Conservation (phyloP, 257 asterid genomes). For the Solanum microdontum region DNA sequence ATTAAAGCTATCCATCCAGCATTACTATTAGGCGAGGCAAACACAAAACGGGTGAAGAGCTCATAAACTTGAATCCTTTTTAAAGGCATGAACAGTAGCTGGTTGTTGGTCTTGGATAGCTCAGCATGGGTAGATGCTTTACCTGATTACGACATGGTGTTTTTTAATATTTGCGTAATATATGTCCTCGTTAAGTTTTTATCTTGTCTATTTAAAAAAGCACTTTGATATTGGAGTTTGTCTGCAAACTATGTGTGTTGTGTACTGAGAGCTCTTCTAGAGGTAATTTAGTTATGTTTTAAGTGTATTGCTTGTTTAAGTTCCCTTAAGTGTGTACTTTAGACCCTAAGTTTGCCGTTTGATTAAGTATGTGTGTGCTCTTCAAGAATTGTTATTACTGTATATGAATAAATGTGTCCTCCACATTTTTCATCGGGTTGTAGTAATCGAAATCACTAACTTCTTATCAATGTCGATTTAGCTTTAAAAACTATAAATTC, state of each 20-base stretch:
- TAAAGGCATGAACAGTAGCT: not conserved
- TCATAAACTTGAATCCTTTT: not conserved
- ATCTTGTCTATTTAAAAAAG: constrained; percentile 1
- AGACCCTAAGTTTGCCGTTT: not conserved
- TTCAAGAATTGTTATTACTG: not conserved
- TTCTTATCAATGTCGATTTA: not conserved
- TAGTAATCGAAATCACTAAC: not conserved
- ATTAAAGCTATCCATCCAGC: constrained; percentile 15
- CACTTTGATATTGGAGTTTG: constrained; percentile 8
- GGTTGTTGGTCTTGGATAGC: constrained; percentile 16
- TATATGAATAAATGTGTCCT: not conserved
- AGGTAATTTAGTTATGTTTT: constrained; percentile 8
- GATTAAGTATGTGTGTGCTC: not conserved
- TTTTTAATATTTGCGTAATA: not conserved
- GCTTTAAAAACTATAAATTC: not conserved
- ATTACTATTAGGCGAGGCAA: not conserved
- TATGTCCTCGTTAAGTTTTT: not conserved
- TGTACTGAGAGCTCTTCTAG: not conserved
- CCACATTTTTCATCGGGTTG: not conserved
- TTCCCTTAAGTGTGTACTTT: not conserved
- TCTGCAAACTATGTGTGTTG: constrained; percentile 3
- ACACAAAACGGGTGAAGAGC: not conserved
- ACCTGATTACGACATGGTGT: constrained; percentile 1
- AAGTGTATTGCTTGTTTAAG: constrained; percentile 12
- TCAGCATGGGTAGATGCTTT: constrained; percentile 13